phyloP scores from a whole-genome alignment of 306 rosid species.

The Luffa aegyptiaca region DNA sequence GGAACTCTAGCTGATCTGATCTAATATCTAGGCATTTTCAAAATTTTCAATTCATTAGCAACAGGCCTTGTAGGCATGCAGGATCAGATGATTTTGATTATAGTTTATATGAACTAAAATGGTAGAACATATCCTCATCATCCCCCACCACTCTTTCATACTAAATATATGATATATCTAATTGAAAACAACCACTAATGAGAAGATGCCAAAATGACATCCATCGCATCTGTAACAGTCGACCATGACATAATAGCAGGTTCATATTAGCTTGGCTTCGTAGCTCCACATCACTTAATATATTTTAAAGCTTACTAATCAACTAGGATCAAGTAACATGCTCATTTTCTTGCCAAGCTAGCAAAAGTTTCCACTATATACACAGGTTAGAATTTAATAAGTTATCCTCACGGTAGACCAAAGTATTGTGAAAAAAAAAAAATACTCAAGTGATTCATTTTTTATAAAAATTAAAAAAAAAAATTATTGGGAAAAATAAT shows the following conservation, averaged over 20 bases:
- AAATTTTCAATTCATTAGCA: not conserved
- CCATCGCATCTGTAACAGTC: not conserved
- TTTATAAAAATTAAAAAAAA: not conserved
- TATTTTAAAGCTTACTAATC: not conserved
- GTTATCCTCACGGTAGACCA: not conserved
- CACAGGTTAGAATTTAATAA: not conserved
- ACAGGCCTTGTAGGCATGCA: not conserved
- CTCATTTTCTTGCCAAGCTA: not conserved
- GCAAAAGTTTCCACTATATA: not conserved
- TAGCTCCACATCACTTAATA: not conserved
- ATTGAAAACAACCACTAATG: not conserved
- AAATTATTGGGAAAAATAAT: not conserved
- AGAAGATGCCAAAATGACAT: conserved; percentile 2
- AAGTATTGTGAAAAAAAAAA: not conserved
- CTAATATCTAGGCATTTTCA: not conserved
- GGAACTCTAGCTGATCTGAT: not conserved
- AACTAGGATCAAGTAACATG: not conserved
- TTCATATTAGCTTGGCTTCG: not conserved
- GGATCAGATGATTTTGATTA: not conserved
- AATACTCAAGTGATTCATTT: not conserved
- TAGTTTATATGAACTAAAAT: not conserved
- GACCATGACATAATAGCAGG: not conserved
- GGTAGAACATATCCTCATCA: conserved; percentile 10
- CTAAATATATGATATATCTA: not conserved
- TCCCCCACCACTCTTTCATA: not conserved